These are phyloP conservation scores for Lecanoromycetidae sp. DNA, from an alignment of 2,329 filamentous ascomycete species.

Conservation along the genomic window DNA sequence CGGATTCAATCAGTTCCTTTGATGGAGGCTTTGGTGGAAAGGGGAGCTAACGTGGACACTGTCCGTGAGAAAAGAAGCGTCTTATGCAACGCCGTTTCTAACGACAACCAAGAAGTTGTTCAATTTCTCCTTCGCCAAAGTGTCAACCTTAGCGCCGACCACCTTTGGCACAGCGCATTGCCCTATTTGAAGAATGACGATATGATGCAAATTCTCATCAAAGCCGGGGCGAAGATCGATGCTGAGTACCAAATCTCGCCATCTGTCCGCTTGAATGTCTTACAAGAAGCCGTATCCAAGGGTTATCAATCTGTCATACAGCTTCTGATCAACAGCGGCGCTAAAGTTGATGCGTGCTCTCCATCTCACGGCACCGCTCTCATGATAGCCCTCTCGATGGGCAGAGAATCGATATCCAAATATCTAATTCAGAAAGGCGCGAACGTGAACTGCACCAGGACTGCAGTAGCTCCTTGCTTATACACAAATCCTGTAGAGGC, in stretches of 20 bases:
- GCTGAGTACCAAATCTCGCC: background rate
- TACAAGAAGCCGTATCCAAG: background rate
- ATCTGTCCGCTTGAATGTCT: background rate
- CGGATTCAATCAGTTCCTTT: background rate
- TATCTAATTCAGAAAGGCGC: background rate
- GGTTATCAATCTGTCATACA: background rate
- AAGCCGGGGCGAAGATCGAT: background rate
- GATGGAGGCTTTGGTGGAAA: background rate
- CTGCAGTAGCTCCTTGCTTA: background rate
- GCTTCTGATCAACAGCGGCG: background rate
- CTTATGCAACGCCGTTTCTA: background rate
- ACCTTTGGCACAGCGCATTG: background rate
- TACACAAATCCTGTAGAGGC: background rate
- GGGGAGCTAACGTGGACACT: background rate
- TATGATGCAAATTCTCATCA: background rate
- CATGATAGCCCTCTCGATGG: background rate
- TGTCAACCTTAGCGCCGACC: background rate
- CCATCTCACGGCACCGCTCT: background rate
- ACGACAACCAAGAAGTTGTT: background rate
- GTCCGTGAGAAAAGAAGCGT: background rate
- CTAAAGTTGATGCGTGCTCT: background rate
- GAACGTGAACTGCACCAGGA: background rate
- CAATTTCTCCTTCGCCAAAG: background rate
- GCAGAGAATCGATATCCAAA: background rate
- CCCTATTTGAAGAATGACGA: background rate